Evolutionary conservation across 805 yeast species (phyloP).

Genomic region (Hanseniaspora valbyensis): DNA sequence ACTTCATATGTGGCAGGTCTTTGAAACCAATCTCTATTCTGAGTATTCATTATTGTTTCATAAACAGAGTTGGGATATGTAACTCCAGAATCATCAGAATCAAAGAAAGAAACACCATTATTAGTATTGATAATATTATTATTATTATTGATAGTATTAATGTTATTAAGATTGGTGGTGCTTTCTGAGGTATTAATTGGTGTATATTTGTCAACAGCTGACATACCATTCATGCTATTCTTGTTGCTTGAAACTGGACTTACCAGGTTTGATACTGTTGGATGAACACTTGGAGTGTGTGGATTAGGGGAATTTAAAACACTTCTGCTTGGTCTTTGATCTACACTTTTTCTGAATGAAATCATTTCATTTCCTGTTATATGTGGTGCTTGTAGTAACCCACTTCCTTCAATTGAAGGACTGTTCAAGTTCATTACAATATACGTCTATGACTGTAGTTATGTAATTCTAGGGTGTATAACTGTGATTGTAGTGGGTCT

Average conservation of each 20-base stretch:
- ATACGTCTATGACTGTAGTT: too few species aligned
- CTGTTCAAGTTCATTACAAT: not conserved
- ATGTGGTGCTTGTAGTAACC: slow-evolving; percentile 3
- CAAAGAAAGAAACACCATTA: slow-evolving; percentile 22
- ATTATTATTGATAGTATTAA: too few species aligned
- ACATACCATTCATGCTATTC: not conserved
- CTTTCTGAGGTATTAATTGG: not conserved
- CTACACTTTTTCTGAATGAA: slow-evolving; percentile 11
- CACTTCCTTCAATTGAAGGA: not conserved
- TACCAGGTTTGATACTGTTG: not conserved
- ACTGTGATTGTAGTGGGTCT: not conserved
- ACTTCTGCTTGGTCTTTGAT: slow-evolving; percentile 9
- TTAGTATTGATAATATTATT: too few species aligned
- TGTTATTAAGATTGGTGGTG: too few species aligned
- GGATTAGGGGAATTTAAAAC: slow-evolving; percentile 7
- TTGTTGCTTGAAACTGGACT: not conserved
- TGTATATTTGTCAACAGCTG: slow-evolving; percentile 11
- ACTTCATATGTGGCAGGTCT: slow-evolving; percentile 75
- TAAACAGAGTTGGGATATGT: slow-evolving; percentile 47
- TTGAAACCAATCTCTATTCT: slow-evolving; percentile 33
- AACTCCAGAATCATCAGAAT: slow-evolving; percentile 17
- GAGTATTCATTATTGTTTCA: slow-evolving; percentile 47
- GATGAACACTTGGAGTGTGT: not conserved
- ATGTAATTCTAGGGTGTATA: too few species aligned
- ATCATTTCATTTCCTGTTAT: slow-evolving; percentile 9